Evolutionary conservation across 306 rosid genomes (phyloP).

Genomic region (Fragaria nilgerrensis): DNA sequence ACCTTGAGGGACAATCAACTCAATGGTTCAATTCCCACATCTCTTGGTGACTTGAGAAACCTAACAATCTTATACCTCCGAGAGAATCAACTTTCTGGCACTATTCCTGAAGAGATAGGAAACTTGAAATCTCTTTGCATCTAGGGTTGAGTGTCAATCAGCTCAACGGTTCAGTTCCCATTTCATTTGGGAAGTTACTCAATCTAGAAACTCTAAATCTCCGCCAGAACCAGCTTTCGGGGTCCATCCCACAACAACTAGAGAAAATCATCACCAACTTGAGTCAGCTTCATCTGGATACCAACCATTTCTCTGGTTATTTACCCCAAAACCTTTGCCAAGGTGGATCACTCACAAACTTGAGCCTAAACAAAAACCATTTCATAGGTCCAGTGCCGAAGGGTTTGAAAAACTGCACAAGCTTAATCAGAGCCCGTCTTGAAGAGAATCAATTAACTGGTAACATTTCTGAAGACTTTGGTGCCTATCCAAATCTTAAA

Average conservation of each 20-base stretch:
- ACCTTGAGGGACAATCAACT: not conserved
- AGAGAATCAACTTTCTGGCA: not conserved
- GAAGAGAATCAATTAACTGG: constrained; percentile 33
- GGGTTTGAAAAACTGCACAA: constrained; percentile 32
- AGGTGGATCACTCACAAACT: not conserved
- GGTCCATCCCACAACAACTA: too few relatives aligned
- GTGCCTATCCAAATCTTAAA: constrained; percentile 37
- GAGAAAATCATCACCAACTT: not conserved
- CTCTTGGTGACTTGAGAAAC: not conserved
- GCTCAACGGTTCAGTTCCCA: too few relatives aligned
- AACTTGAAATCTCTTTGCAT: not conserved
- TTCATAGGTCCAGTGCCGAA: constrained; percentile 30
- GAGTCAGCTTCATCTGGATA: accelerated
- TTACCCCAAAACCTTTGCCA: not conserved
- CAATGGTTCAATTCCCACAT: not conserved
- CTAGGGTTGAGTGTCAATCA: not conserved
- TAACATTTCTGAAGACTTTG: constrained; percentile 36
- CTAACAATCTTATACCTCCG: too few relatives aligned
- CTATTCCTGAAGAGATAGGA: not conserved
- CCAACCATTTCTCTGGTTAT: too few relatives aligned
- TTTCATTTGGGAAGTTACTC: not conserved
- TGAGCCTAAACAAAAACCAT: not conserved
- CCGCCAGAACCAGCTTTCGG: too few relatives aligned
- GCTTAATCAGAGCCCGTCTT: constrained; percentile 28
- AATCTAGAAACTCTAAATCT: not conserved